These are phyloP conservation scores for Delphinella strobiligena DNA, from an alignment of 2,329 filamentous ascomycete genomes.

Conservation along the genomic window DNA sequence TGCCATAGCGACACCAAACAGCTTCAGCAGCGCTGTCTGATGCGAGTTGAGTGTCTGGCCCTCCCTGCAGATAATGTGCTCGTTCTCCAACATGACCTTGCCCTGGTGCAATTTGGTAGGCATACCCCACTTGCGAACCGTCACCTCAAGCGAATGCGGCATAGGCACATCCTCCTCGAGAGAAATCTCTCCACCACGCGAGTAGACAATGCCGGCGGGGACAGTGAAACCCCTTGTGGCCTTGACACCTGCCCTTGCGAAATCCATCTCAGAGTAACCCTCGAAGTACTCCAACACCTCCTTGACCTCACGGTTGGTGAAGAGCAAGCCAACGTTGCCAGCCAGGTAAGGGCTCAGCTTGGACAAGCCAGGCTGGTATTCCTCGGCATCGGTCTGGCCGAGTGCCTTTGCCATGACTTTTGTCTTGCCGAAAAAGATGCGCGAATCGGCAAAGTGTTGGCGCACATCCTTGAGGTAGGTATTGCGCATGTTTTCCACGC, in stretches of 20 bases:
- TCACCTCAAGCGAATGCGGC: slow-evolving; percentile 80
- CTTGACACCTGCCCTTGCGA: slow-evolving; percentile 71
- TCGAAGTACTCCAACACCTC: slow-evolving; percentile 63
- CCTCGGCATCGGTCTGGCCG: slow-evolving; percentile 57
- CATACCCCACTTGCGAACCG: slow-evolving; percentile 77
- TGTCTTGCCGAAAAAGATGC: slow-evolving; percentile 97
- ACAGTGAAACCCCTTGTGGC: slow-evolving; percentile 68
- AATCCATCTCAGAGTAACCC: slow-evolving; percentile 65
- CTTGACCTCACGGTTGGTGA: slow-evolving; percentile 64
- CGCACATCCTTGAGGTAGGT: slow-evolving; percentile 87
- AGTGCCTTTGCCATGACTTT: slow-evolving; percentile 98
- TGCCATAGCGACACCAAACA: slow-evolving; percentile 80
- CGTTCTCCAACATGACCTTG: slow-evolving; percentile 63
- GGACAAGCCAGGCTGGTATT: slow-evolving; percentile 68
- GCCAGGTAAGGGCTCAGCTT: slow-evolving; percentile 55
- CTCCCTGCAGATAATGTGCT: slow-evolving; percentile 70
- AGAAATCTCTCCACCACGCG: slow-evolving; percentile 64
- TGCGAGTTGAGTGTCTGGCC: slow-evolving; percentile 78
- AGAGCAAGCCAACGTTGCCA: slow-evolving; percentile 80
- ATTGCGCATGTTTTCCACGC: slow-evolving; percentile 97
- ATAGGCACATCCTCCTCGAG: slow-evolving; percentile 74
- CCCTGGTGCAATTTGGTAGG: slow-evolving; percentile 83
- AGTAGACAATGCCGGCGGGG: slow-evolving; percentile 71
- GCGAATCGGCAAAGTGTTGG: slow-evolving; percentile 69
- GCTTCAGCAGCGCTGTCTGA: slow-evolving; percentile 86